phyloP scores from a whole-genome alignment of 257 asterid species.

The Solanum boliviense region DNA sequence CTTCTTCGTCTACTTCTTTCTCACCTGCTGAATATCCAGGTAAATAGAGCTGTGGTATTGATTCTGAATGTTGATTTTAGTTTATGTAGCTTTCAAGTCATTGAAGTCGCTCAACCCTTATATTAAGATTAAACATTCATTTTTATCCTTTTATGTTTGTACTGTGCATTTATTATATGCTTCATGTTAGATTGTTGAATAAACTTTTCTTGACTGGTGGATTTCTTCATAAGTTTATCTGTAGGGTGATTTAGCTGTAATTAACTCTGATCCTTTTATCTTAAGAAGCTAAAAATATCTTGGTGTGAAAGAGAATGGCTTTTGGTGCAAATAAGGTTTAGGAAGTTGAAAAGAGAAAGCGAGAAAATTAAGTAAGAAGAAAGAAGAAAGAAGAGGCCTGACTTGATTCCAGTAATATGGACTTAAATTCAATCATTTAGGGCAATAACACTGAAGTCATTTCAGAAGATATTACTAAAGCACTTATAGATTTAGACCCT shows the following conservation, averaged over 20 bases:
- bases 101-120: not conserved
- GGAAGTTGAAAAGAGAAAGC: not conserved
- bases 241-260: not conserved
- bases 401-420: not conserved
- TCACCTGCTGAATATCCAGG: constrained; percentile 42
- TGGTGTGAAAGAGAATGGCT: not conserved
- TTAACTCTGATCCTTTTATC: not conserved
- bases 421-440: not conserved
- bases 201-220: not conserved
- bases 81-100: not conserved
- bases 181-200: not conserved
- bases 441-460: not conserved
- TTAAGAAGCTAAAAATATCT: not conserved
- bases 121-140: not conserved
- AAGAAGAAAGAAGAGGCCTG: not conserved
- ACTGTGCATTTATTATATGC: not conserved
- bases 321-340: not conserved
- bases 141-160: not conserved
- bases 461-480: not conserved
- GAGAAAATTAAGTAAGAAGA: not conserved
- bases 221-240: not conserved
- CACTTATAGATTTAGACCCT: not conserved
- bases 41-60: not conserved
- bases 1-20: constrained; percentile 30
- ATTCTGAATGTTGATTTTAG: not conserved